Base-by-base conservation (phyloP, 2,329 filamentous ascomycete species). In the Epichloe gansuensis region DNA sequence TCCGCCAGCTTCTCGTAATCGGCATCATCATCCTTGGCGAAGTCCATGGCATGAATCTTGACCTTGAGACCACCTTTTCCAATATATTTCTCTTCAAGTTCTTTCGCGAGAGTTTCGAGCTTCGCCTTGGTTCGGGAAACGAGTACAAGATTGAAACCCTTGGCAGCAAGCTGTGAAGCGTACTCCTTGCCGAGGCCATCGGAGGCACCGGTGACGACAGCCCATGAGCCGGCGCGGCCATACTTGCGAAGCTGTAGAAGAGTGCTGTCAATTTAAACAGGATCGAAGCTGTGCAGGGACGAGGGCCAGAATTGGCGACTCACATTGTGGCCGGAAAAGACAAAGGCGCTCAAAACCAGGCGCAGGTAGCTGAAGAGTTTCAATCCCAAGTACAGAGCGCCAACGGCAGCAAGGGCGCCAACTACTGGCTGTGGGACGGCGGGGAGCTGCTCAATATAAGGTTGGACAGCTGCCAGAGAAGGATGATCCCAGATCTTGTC, bases 131-230 rank as follows among this genome's bases (percentile, higher is more conserved):
- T 97, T 62, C 94, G 90, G 45, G 93, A 97, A 55, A 98, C 84
- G 60, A 98, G 87, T 56, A 98, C 74, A 60, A 97, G 76, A 71
- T 96, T 97, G 81, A 91, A 98, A 62, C 90, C 90, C 66, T 93
- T 90, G 55, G 81, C 75, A 25, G 93, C 90, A 53, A 98, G 83
- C 68, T 97, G 89, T 35, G 85, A 77, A 39, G 91, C 89, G 66
- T 89, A 98, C 72, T 98, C 93, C 71, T 95, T 97, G 66, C 93
- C 93, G 56, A 98, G 83, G 57, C 93, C 94, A 69, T 98, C 93
- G 11, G 90, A 96, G 49, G 91, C 93, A 57, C 93, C 93, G 27
- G 93, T 98, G 41, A 98, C 79, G 51, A 98, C 81, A 35, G 88
- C 93, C 90, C 91, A 98, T 53, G 85, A 90, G 56, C 91, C 91